phyloP scores from a whole-genome alignment of 2,329 filamentous ascomycete species.

The Fusarium sambucinum region DNA sequence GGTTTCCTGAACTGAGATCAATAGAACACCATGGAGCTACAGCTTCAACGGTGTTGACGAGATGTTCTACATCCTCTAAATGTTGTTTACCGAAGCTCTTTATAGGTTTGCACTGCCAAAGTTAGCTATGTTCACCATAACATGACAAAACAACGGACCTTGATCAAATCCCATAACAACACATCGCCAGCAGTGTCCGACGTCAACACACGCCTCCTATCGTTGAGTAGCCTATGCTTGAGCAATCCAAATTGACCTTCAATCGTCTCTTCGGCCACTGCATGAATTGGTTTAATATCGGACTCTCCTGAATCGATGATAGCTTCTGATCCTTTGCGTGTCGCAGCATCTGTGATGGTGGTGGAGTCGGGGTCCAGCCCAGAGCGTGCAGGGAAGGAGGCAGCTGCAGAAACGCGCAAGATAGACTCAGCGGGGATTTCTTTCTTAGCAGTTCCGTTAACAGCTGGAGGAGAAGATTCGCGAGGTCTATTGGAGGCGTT shows the following conservation, averaged over 20 bases:
- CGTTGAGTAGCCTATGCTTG: slow-evolving; percentile 92
- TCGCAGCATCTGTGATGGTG: slow-evolving; percentile 59
- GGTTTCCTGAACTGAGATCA: slow-evolving; percentile 89
- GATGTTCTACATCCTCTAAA: slow-evolving; percentile 88
- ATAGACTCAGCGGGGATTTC: slow-evolving; percentile 83
- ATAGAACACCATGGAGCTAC: slow-evolving; percentile 97
- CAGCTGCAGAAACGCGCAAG: slow-evolving; percentile 85
- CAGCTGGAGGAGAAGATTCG: slow-evolving; percentile 51
- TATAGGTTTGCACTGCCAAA: slow-evolving; percentile 79
- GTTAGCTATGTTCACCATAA: slow-evolving; percentile 20
- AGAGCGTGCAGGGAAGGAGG: slow-evolving; percentile 74
- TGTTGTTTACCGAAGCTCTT: slow-evolving; percentile 94
- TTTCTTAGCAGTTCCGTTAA: slow-evolving; percentile 60
- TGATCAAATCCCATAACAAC: slow-evolving; percentile 91
- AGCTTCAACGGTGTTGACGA: slow-evolving; percentile 88
- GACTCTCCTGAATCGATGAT: slow-evolving; percentile 48
- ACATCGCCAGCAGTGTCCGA: slow-evolving; percentile 96
- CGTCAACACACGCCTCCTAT: slow-evolving; percentile 88
- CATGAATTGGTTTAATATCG: slow-evolving; percentile 71
- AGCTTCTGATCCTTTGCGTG: slow-evolving; percentile 56
- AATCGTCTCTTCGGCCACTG: slow-evolving; percentile 81
- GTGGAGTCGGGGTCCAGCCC: slow-evolving; percentile 67
- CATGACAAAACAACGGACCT: slow-evolving; percentile 63
- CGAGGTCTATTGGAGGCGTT: slow-evolving; percentile 56
- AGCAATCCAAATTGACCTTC: slow-evolving; percentile 96